phyloP scores from a whole-genome alignment of 75 land plant species.

The Cryptomeria japonica region DNA sequence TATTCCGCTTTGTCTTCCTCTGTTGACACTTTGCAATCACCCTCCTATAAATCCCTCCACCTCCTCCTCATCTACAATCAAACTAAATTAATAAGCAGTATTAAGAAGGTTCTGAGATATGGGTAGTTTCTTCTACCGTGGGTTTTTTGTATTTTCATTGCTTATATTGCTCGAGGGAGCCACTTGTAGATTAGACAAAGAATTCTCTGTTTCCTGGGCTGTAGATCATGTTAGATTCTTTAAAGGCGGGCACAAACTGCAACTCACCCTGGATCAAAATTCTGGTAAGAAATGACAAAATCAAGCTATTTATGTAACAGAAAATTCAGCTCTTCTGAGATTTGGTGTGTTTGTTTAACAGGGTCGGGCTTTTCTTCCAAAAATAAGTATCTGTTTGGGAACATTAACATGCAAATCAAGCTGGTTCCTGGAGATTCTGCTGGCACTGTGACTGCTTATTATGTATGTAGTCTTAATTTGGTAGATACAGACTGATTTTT shows the following conservation, averaged over 20 bases:
- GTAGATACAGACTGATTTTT: not conserved
- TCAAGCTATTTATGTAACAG: too few species aligned
- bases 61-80: too few species aligned
- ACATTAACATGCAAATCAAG: constrained; percentile 71
- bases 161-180: not conserved
- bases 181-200: not conserved
- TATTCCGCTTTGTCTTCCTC: too few species aligned
- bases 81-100: too few species aligned
- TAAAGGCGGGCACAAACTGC: too few species aligned
- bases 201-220: not conserved
- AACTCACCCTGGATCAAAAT: not conserved
- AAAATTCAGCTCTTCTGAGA: too few species aligned
- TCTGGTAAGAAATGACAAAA: not conserved
- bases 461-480: constrained; percentile 22
- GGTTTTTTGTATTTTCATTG: not conserved
- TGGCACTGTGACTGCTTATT: constrained; percentile 59
- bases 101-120: too few species aligned
- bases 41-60: too few species aligned
- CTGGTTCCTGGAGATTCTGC: constrained; percentile 64
- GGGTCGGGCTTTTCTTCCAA: constrained; percentile 71
- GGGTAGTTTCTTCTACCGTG: not conserved
- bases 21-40: too few species aligned
- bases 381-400: constrained; percentile 60
- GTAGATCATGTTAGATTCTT: not conserved
- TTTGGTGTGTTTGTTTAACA: constrained; percentile 10